Evolutionary conservation across 2,329 filamentous ascomycete species (phyloP), one percentile per base, ranked within the genome.

Genomic region (Ceratocystis alfenasii): DNA sequence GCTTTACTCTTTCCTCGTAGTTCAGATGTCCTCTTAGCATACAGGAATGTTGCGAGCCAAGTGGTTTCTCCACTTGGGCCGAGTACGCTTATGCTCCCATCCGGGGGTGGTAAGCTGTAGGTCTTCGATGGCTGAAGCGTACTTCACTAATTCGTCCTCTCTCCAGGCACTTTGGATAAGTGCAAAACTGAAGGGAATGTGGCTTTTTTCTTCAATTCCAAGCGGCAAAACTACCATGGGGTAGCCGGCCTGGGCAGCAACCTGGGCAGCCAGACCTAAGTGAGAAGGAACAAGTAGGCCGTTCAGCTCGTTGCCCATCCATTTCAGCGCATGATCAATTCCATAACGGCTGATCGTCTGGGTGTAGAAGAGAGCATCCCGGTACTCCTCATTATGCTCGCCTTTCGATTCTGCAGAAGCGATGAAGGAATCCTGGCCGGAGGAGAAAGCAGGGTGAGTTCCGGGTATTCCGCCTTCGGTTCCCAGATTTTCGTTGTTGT

Each of bases 161-260:
- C 76, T 79, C 78, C 81, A 87, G 0, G 84, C 85, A 1, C 83
- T 87, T 63, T 83, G 76, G 73, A 78, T 74, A 73, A 87, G 76
- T 0, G 78, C 82, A 33, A 87, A 72, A 5, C 83, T 81, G 1
- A 74, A 76, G 5, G 63, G 61, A 33, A 69, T 68, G 20, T 64
- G 57, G 25, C 57, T 66, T 2, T 79, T 80, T 10, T 72, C 74
- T 69, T 81, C 77, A 5, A 83, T 76, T 0, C 85, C 85, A 0
- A 80, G 84, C 0, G 88, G 88, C 0, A 91, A 72, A 0, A 87
- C 89, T 62, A 90, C 78, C 71, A 88, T 80, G 0, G 87, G 88
- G 71, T 90, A 91, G 0, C 87, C 87, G 4, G 88, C 88, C 74
- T 90, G 87, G 0, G 88, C 88, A 0, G 87, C 85, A 68, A 89